Percentiles rank a stretch among this genome's conserved stretches.
These are phyloP conservation scores for Eragrostis nindensis DNA, from an alignment of 176 grass and related monocot genomes.

Conservation along the genomic window DNA sequence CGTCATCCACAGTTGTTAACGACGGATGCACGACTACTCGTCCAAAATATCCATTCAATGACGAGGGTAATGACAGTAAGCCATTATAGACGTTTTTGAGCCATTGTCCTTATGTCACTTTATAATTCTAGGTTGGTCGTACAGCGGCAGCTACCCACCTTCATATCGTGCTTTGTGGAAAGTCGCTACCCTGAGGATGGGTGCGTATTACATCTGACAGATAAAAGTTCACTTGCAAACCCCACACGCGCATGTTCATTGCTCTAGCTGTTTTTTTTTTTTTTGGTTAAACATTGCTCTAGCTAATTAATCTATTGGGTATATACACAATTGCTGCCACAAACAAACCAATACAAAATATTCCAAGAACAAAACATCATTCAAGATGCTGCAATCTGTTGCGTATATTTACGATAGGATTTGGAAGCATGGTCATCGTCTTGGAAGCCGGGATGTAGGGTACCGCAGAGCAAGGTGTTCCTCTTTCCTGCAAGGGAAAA, in stretches of 20 bases:
- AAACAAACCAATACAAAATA: background rate
- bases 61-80: background rate
- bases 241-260: no score
- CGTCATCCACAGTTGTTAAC: no score
- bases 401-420: background rate
- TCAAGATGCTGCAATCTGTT: background rate
- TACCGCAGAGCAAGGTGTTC: constrained; percentile 15
- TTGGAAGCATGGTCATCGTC: background rate
- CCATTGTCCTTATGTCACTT: background rate
- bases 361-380: background rate
- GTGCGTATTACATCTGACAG: background rate
- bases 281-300: no score
- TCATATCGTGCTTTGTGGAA: no score
- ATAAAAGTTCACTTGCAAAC: background rate
- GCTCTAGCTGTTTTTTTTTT: no score
- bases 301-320: background rate
- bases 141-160: no score
- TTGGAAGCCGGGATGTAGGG: background rate
- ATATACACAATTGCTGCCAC: background rate
- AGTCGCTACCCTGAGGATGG: no score
- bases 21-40: no score
- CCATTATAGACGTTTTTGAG: background rate
- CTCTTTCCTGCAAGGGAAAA: constrained; percentile 49
- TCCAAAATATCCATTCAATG: no score
- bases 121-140: background rate